These are phyloP conservation scores for Gossypium thurberi DNA, from an alignment of 345 rosid species.

Conservation along the genomic window DNA sequence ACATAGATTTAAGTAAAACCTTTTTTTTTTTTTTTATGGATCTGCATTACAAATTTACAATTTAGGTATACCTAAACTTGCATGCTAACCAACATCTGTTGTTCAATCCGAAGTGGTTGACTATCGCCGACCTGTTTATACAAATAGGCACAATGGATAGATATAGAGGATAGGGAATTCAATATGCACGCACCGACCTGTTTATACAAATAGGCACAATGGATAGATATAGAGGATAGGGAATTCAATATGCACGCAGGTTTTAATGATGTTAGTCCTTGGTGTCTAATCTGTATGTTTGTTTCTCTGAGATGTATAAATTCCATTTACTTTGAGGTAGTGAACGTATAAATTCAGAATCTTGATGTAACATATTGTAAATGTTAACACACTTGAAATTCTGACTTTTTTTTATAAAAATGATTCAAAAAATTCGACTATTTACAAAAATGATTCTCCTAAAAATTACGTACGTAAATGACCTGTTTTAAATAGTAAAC, in stretches of 20 bases:
- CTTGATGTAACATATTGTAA: neutral
- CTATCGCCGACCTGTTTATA: neutral
- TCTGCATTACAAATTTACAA: neutral
- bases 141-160: neutral
- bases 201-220: neutral
- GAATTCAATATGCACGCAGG: neutral
- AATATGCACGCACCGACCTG: neutral
- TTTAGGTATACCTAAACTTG: neutral
- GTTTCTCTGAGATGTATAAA: neutral
- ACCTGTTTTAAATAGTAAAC: too few relatives aligned
- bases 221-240: neutral
- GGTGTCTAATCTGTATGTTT: neutral
- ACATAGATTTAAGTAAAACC: neutral
- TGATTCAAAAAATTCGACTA: too few relatives aligned
- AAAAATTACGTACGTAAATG: too few relatives aligned
- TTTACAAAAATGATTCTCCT: too few relatives aligned
- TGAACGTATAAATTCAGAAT: neutral
- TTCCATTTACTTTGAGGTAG: neutral
- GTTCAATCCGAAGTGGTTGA: neutral
- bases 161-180: neutral
- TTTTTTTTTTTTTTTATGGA: neutral
- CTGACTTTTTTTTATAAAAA: too few relatives aligned
- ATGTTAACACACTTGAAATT: neutral
- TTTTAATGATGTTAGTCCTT: neutral
- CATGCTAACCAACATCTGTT: neutral